A percentile compares a stretch with the other conserved stretches of the same genome.
Conservation (phyloP, 2,329 filamentous ascomycete genomes). For the Lasiodiplodia gonubiensis region DNA sequence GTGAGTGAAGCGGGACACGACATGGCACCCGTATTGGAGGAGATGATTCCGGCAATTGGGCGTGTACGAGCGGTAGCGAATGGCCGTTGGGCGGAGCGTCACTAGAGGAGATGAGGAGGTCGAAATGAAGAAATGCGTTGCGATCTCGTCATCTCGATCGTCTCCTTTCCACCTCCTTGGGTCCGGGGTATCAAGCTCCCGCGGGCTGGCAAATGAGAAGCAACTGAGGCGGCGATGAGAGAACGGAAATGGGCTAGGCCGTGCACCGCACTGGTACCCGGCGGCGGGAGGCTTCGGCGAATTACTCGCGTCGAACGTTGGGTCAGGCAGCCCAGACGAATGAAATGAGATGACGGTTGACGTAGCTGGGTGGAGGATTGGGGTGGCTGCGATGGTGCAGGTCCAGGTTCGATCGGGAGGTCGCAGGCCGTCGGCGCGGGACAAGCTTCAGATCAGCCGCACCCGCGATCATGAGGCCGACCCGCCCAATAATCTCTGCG, state of each 20-base stretch:
- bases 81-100: not conserved
- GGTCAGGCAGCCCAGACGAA: not conserved
- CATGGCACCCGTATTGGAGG: no score
- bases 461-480: not conserved
- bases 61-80: not conserved
- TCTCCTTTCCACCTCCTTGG: constrained; percentile 1
- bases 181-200: not conserved
- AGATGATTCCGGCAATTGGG: not conserved
- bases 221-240: not conserved
- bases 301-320: not conserved
- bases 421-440: not conserved
- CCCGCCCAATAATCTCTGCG: not conserved
- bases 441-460: not conserved
- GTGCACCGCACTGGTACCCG: not conserved
- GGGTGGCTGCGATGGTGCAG: not conserved
- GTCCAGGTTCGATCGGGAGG: not conserved
- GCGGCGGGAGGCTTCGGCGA: not conserved
- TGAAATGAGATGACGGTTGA: not conserved
- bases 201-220: not conserved
- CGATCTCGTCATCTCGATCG: not conserved
- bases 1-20: not conserved
- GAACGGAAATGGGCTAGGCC: constrained; percentile 2
- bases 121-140: not conserved
- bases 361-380: not conserved
- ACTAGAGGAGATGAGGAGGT: not conserved